Evolutionary conservation across 2,329 filamentous ascomycete species (phyloP).

Genomic region (Xylariaceae sp.): DNA sequence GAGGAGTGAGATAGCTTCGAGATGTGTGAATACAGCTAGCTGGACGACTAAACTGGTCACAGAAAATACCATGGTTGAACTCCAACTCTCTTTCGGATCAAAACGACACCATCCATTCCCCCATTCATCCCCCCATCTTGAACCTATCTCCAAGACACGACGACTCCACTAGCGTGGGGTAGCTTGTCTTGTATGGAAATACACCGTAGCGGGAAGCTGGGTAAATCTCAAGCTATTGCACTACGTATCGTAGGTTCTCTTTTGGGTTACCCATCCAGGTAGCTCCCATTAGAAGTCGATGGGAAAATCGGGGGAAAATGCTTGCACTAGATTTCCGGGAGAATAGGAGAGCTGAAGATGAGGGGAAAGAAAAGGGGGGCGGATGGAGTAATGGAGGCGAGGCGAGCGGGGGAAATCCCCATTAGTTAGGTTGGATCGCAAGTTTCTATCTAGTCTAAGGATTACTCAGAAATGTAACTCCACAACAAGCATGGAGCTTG

Average conservation of each 20-base stretch:
- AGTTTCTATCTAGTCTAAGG: too few species aligned
- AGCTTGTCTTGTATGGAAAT: neutral
- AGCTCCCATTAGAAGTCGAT: neutral
- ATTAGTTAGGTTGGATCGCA: slow-evolving; percentile 6
- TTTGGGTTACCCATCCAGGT: neutral
- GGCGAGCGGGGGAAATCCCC: slow-evolving; percentile 15
- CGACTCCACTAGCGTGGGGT: slow-evolving; percentile 28
- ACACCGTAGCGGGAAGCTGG: neutral
- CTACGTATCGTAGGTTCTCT: too few species aligned
- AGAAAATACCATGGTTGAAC: neutral
- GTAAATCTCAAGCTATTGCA: too few species aligned
- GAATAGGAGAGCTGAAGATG: neutral
- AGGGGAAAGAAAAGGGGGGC: slow-evolving; percentile 23
- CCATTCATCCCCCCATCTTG: slow-evolving; percentile 14
- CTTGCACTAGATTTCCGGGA: slow-evolving; percentile 9
- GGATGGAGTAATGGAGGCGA: slow-evolving; percentile 24
- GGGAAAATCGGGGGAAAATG: neutral
- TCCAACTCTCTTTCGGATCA: neutral
- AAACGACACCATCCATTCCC: neutral
- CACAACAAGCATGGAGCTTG: slow-evolving; percentile 1
- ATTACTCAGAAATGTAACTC: neutral
- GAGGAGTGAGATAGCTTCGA: neutral
- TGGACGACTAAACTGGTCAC: neutral
- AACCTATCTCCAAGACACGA: neutral
- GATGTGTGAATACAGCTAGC: neutral